phyloP scores from a whole-genome alignment of 164 flowering plant species.

The Kingdonia uniflora region DNA sequence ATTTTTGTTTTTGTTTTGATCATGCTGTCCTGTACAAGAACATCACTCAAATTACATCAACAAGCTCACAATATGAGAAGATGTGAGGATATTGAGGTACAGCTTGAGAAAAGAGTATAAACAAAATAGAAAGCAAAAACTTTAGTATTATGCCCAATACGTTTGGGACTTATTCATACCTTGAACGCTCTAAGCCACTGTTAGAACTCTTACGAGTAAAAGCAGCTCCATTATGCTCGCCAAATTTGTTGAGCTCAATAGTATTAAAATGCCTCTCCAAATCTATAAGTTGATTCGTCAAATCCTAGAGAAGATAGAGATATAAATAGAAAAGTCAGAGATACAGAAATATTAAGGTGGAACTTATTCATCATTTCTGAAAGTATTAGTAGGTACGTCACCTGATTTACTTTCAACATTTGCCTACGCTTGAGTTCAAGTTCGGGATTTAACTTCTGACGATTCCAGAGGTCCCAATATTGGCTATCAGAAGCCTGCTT shows the following conservation, averaged over 20 bases:
- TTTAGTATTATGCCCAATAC: too few relatives aligned
- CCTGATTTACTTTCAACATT: slow-evolving; percentile 56
- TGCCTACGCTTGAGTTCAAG: slow-evolving; percentile 58
- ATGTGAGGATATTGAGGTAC: too few relatives aligned
- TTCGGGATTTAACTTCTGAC: slow-evolving; percentile 78
- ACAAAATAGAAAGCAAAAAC: too few relatives aligned
- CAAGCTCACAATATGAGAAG: too few relatives aligned
- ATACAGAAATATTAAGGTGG: too few relatives aligned
- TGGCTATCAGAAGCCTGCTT: slow-evolving; percentile 69
- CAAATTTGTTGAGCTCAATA: slow-evolving; percentile 70
- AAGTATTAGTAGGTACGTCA: slow-evolving; percentile 4
- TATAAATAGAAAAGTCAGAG: not conserved
- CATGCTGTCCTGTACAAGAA: too few relatives aligned
- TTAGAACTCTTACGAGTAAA: slow-evolving; percentile 23
- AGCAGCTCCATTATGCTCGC: slow-evolving; percentile 28
- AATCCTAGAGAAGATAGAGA: slow-evolving; percentile 31
- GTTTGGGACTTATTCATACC: slow-evolving; percentile 30
- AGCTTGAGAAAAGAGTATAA: too few relatives aligned
- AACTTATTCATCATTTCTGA: not conserved
- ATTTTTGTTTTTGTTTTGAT: too few relatives aligned
- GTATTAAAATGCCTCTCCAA: slow-evolving; percentile 85
- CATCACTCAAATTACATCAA: too few relatives aligned
- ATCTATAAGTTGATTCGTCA: slow-evolving; percentile 62
- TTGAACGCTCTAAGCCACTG: slow-evolving; percentile 37
- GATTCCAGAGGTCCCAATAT: slow-evolving; percentile 81